Evolutionary conservation across 1,139 yeast species (phyloP).

Genomic region (Debaryomyces sp.): DNA sequence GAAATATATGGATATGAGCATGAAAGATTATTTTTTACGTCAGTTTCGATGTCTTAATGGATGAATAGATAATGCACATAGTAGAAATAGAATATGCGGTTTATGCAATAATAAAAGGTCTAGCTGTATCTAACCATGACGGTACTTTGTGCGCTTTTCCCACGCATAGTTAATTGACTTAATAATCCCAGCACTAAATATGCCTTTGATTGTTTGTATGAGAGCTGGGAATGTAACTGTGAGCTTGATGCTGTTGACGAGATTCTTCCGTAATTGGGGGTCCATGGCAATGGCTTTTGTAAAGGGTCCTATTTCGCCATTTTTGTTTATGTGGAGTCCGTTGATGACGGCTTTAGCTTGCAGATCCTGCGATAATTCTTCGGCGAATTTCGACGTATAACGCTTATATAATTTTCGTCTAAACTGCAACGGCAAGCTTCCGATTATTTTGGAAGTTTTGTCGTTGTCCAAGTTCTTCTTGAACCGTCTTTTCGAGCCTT

Average conservation of each 20-base stretch:
- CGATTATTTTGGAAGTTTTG: slow-evolving; percentile 32
- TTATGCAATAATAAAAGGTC: background rate
- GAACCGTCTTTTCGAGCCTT: slow-evolving; percentile 18
- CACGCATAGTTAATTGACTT: slow-evolving; percentile 76
- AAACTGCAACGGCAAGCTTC: slow-evolving; percentile 56
- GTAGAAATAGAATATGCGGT: background rate
- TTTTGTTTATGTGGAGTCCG: slow-evolving; percentile 5
- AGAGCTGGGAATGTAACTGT: slow-evolving; percentile 74
- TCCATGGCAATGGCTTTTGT: slow-evolving; percentile 23
- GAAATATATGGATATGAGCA: background rate
- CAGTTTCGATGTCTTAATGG: background rate
- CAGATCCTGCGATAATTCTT: slow-evolving; percentile 22
- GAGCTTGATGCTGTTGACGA: slow-evolving; percentile 50
- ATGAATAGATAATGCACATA: background rate
- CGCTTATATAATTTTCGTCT: slow-evolving; percentile 45
- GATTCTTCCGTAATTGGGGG: slow-evolving; percentile 32
- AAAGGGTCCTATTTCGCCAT: slow-evolving; percentile 3
- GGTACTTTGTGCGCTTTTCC: slow-evolving; percentile 58
- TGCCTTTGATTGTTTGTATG: slow-evolving; percentile 78
- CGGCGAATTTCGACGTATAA: slow-evolving; percentile 35
- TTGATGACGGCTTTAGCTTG: slow-evolving; percentile 18
- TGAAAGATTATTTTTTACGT: background rate
- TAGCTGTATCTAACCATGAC: slow-evolving; percentile 14
- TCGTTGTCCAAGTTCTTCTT: slow-evolving; percentile 19
- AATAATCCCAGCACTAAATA: slow-evolving; percentile 80